A percentile compares a stretch with the other conserved stretches of the same genome.
These are phyloP conservation scores for Eimeria necatrix DNA, from an alignment of 169 alveolate genomes.

Conservation along the genomic window DNA sequence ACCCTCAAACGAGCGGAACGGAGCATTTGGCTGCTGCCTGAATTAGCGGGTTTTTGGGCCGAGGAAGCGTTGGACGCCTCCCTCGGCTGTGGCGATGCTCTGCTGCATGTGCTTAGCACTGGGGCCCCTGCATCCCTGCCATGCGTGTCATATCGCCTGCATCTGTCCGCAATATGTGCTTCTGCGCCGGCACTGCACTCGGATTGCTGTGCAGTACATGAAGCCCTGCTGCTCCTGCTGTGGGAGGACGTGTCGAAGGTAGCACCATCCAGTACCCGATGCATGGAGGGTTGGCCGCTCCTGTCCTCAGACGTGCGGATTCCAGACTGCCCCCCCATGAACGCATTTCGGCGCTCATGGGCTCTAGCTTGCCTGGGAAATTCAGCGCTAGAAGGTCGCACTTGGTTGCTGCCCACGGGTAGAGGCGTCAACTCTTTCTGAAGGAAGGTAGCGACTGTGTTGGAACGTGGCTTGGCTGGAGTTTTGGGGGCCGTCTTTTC, in stretches of 20 bases:
- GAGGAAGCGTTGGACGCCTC: conserved; percentile 10
- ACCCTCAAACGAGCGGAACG: background rate
- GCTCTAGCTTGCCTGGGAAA: background rate
- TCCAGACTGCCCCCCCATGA: background rate
- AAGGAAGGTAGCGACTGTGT: conserved; percentile 65
- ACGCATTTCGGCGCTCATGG: conserved; percentile 51
- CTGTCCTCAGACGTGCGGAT: background rate
- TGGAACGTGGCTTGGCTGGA: conserved; percentile 15
- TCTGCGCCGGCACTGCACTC: conserved; percentile 1
- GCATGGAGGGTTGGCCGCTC: background rate
- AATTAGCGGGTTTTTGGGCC: background rate
- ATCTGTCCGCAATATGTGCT: background rate
- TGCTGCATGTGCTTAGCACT: background rate
- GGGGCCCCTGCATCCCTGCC: background rate
- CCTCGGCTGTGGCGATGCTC: background rate
- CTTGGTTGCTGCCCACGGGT: background rate
- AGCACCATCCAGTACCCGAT: background rate
- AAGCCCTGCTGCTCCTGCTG: background rate
- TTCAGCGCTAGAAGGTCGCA: conserved; percentile 50
- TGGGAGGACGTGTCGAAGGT: background rate
- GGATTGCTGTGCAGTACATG: conserved; percentile 13
- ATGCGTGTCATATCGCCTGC: background rate
- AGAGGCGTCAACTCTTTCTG: conserved; percentile 3
- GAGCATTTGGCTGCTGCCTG: background rate
- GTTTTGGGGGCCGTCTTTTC: background rate